Percentiles rank a stretch among this genome's conserved stretches.
These are phyloP conservation scores for Ascosphaera aggregata DNA, from an alignment of 2,329 filamentous ascomycete genomes.

Conservation along the genomic window DNA sequence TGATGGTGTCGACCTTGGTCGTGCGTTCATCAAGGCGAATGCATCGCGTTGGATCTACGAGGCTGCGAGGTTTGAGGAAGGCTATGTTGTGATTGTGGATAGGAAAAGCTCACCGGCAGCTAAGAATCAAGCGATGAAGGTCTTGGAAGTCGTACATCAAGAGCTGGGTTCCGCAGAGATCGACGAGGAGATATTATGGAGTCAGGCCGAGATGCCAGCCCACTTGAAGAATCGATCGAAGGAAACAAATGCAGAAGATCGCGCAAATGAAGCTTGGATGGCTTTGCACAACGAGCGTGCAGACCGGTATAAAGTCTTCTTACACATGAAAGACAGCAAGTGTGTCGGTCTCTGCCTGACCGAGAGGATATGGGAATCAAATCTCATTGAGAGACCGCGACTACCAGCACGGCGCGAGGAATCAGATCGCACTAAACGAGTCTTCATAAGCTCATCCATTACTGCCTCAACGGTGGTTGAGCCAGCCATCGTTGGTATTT, in stretches of 20 bases:
- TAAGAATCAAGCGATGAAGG: constrained; percentile 29
- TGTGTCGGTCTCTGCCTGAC: constrained; percentile 39
- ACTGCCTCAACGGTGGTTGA: constrained; percentile 20
- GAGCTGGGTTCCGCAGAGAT: constrained; percentile 39
- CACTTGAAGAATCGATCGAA: constrained; percentile 9
- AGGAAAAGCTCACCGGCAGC: constrained; percentile 28
- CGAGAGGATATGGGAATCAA: constrained; percentile 35
- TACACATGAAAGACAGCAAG: constrained; percentile 36
- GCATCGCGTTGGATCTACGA: constrained; percentile 29
- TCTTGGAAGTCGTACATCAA: constrained; percentile 37
- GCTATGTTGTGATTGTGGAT: constrained; percentile 34
- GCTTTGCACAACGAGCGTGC: constrained; percentile 11
- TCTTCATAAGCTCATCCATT: constrained; percentile 18
- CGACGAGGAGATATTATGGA: constrained; percentile 33
- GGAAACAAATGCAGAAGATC: neutral
- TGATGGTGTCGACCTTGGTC: constrained; percentile 36
- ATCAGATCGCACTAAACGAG: constrained; percentile 5
- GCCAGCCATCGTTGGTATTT: constrained; percentile 34
- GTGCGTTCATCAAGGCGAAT: constrained; percentile 29
- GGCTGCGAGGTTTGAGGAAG: constrained; percentile 23
- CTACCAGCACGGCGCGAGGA: constrained; percentile 5
- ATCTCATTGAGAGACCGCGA: constrained; percentile 20
- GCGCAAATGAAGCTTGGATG: constrained; percentile 6
- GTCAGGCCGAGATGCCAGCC: constrained; percentile 19
- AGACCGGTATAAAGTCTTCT: constrained; percentile 34